Evolutionary conservation across 1,284 basidiomycete species (phyloP), one percentile per base, ranked within the genome.

Genomic region (Ceratobasidium sp.): DNA sequence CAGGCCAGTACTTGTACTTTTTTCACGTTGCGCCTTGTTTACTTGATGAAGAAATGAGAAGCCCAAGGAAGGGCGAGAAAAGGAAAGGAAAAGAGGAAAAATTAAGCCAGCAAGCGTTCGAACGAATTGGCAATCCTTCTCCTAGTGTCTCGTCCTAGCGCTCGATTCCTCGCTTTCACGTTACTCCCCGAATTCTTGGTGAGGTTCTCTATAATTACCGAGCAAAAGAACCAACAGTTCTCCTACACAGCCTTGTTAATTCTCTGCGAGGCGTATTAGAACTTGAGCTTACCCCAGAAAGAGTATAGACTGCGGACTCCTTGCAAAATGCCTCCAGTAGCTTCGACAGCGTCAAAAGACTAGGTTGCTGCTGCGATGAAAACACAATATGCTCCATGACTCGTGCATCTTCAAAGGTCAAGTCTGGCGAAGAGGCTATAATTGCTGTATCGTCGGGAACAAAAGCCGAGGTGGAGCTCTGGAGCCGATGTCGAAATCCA

Each of bases 151-250:
- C 59, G 30, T 10, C 59, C 59, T 5, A 62, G 59, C 6, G 30
- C 30, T 30, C 14, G 30, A n/a, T 62, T 62, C 14, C 59, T 8
- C 18, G 59, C 33, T 33, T 62, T 62, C 14, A 62, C 33, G 3
- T 62, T 62, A 20, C 30, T 38, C 14, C 59, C 59, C 14, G 38
- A 62, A 38, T 62, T 3, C 18, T 62, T 62, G 33, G 59, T 14
- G 6, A 62, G 33, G 18, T 62, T 62, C 38, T 62, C 59, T n/a
- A 62, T 62, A 33, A 62, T 38, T 18, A 62, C 59, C 18, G 59
- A 62, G 33, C 59, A 62, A 18, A 62, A 62, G 30, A 62, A 62
- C 59, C 59, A 62, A 30, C 59, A 62, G 38, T 62, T 62, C 33
- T 62, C 59, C 59, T 62, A 20, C 16, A 2, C 8, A 12, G 8